Conservation (phyloP, 352 stramenopile species). For the Globisporangium middletonii region DNA sequence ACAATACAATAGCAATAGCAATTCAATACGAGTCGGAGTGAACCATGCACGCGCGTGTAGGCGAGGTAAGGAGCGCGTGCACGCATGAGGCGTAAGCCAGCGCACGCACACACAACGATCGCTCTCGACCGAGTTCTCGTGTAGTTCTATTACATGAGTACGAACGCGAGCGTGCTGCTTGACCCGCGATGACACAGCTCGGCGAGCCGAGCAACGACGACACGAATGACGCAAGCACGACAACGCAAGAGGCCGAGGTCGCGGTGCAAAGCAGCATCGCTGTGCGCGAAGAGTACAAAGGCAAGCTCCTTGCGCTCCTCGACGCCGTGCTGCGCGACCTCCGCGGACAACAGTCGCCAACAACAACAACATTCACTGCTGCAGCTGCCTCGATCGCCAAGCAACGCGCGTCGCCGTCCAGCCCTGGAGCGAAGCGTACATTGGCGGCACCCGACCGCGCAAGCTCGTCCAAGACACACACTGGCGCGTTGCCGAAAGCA, state of each 20-base stretch:
- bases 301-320: slow-evolving; percentile 5
- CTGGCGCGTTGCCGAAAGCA: neutral
- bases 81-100: no score
- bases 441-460: neutral
- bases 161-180: neutral
- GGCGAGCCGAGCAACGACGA: neutral
- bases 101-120: no score
- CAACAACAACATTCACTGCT: neutral
- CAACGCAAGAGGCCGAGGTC: slow-evolving; percentile 27
- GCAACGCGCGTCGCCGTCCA: neutral
- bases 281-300: slow-evolving; percentile 43
- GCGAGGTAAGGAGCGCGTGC: no score
- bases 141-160: no score
- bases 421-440: neutral
- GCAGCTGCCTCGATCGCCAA: no score
- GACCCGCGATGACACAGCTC: neutral
- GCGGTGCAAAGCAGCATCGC: slow-evolving; percentile 35
- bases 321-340: neutral
- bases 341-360: no score
- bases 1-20: no score
- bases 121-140: no score
- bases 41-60: no score
- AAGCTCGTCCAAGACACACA: neutral
- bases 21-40: no score
- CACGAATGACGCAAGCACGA: neutral